Evolutionary conservation across 306 rosid species (phyloP), one percentile per base, ranked within the genome.

Genomic region (Boehmeria nivea): DNA sequence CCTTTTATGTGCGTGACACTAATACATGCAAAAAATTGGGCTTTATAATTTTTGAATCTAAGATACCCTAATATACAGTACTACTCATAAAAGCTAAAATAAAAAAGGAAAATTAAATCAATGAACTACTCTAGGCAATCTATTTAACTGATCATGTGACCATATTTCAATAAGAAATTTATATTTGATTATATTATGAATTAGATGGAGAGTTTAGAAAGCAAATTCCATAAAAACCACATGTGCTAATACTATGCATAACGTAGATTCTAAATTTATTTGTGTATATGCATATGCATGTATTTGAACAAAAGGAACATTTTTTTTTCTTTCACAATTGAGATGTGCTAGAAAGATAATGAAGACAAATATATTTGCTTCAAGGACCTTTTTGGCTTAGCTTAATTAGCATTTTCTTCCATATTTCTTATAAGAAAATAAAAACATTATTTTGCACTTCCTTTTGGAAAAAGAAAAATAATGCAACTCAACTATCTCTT

Each of bases 301-400:
- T n/a, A n/a, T n/a, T n/a, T n/a, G n/a, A 19, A 54, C 21, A 27
- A 56, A 55, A 38, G 23, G 3, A 45, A 56, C 60, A 36, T 10
- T 6, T 31, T 4, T 31, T 31, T 31, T 1, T 50, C 10, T 21
- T 21, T 23, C 21, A 11, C 33, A 38, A 56, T 56, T 38, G 21
- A 56, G 45, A 55, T 23, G 27, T 37, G 23, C 46, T 56, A 21
- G 10, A 56, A 21, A 20, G 3, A 13, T 24, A 56, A 38, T 15
- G 3, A 39, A 38, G 8, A 22, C 61, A 38, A 20, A 13, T 12
- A 36, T 6, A 2, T 36, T 37, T 37, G 3, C 10, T 23, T 13
- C 10, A 1, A 3, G 15, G 13, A 20, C 26, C 13, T 21, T 38
- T 56, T 56, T 56, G 33, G 6, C 44, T 20, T 54, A 23, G 43